Percentiles rank a stretch among this genome's conserved stretches.
phyloP scores from a whole-genome alignment of 2,329 filamentous ascomycete genomes.

The Leptographium procerum region DNA sequence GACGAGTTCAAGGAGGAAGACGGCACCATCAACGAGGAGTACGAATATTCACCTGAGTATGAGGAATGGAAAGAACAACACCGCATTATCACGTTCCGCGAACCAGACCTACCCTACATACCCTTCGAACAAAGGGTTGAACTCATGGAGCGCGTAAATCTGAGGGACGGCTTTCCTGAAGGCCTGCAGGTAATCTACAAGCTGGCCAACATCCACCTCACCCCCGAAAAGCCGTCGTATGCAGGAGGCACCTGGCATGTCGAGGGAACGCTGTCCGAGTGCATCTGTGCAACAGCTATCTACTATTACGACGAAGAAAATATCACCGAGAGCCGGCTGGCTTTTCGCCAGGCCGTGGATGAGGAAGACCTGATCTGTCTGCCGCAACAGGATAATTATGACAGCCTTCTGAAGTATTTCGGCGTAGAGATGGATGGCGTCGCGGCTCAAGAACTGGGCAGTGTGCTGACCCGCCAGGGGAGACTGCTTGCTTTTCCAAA shows the following conservation, averaged over 20 bases:
- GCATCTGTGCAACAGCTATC: constrained; percentile 43
- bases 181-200: constrained; percentile 53
- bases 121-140: constrained; percentile 2
- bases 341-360: constrained; percentile 25
- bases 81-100: constrained; percentile 6
- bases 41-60: constrained; percentile 4
- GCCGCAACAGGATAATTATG: constrained; percentile 6
- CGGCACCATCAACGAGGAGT: constrained; percentile 4
- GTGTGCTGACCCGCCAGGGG: constrained; percentile 26
- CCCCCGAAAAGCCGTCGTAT: constrained; percentile 41
- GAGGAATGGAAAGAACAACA: constrained; percentile 1
- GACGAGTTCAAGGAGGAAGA: constrained; percentile 2
- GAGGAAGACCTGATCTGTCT: constrained; percentile 4
- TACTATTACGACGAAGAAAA: constrained; percentile 43
- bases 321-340: constrained; percentile 29
- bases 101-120: constrained; percentile 3
- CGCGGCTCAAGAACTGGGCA: constrained; percentile 29
- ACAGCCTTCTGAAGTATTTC: constrained; percentile 11
- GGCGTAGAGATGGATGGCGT: constrained; percentile 11
- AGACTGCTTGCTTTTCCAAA: constrained; percentile 34
- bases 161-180: constrained; percentile 4
- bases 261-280: constrained; percentile 39
- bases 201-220: constrained; percentile 46
- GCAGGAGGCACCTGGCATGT: constrained; percentile 19
- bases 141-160: background rate